Conservation (phyloP, 2,329 filamentous ascomycete species). For the Cordyceps cateniannulata region DNA sequence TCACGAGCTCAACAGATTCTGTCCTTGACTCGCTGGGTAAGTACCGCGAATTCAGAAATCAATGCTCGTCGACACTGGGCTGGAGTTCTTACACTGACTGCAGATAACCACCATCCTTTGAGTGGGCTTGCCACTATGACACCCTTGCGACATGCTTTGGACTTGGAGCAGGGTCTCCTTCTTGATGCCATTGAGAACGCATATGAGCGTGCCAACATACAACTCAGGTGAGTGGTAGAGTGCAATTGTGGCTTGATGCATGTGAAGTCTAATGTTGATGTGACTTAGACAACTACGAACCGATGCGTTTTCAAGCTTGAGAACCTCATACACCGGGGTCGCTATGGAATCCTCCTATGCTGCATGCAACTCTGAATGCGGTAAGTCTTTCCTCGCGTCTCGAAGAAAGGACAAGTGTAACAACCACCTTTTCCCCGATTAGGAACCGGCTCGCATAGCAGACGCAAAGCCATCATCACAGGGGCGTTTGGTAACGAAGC, state of each 20-base stretch:
- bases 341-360: slow-evolving; percentile 30
- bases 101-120: neutral
- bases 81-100: neutral
- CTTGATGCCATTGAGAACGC: neutral
- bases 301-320: slow-evolving; percentile 28
- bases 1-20: neutral
- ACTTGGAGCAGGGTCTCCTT: neutral
- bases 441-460: slow-evolving; percentile 28
- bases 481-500: slow-evolving; percentile 17
- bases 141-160: neutral
- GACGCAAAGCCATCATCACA: slow-evolving; percentile 29
- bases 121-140: neutral
- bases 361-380: slow-evolving; percentile 24
- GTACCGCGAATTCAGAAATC: neutral
- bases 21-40: neutral
- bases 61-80: neutral
- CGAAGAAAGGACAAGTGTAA: neutral
- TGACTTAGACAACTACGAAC: slow-evolving; percentile 25
- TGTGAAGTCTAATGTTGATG: neutral
- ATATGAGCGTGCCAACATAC: neutral
- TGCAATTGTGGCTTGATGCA: neutral
- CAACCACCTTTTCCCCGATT: neutral
- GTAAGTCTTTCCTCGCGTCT: slow-evolving; percentile 18
- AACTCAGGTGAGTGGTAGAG: neutral
- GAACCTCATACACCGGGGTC: slow-evolving; percentile 31